Evolutionary conservation across 805 yeast genomes (phyloP), one percentile per base, ranked within the genome.

Genomic region (Nakazawaea laoshanensis): DNA sequence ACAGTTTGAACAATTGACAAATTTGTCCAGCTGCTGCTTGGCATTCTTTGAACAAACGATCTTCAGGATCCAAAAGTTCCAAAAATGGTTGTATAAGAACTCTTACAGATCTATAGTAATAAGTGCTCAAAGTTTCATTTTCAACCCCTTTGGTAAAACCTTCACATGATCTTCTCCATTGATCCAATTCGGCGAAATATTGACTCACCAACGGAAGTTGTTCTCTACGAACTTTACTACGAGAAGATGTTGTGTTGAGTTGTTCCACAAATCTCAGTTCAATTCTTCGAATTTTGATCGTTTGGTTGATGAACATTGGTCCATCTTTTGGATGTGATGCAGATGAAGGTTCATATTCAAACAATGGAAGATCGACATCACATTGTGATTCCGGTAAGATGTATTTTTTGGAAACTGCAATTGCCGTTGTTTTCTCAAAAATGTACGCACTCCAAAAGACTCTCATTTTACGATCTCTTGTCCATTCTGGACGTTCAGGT

Each of bases 21-120:
- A 77, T 70, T 47, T 74, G 79, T 18, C 83, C 84, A 1, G 83
- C 81, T 16, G 81, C 82, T 2, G 78, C 77, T 46, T 76, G 83
- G 49, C 84, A 77, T 49, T 76, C 81, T 33, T 67, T 61, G 48
- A 77, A 75, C 19, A 77, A 52, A 29, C 70, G 59, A 47, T 74
- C 77, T 44, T 68, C 71, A 4, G 83, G 82, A 37, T 71, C 73
- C 43, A 77, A 51, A 5, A 74, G 51, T 44, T 75, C 83, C 37
- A 77, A 47, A 48, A 71, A 77, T 8, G 85, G 85, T 46, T 76
- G 83, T 33, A 77, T 65, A 39, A 77, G 50, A 30, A 73, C 52
- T 39, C 85, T 55, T 5, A 77, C 75, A 1, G 81, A 65, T 26
- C 78, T 58, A 44, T 73, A 72, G 45, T 77, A 77, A 41, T 74